Base-by-base conservation (phyloP, 169 alveolate species). In the Cryptosporidium bovis region DNA sequence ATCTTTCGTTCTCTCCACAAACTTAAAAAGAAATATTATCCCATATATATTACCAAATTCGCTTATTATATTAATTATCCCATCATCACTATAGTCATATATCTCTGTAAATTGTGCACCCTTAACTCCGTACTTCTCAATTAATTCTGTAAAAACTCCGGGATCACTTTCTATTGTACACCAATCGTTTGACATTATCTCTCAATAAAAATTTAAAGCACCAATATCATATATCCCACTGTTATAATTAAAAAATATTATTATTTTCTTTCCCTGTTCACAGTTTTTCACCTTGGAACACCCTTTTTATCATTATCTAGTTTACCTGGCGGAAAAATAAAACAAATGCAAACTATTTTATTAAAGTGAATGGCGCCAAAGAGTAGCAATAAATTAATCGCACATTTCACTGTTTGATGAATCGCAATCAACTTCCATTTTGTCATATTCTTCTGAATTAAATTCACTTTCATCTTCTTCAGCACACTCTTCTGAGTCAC, bases 131-230 rank as follows among this genome's bases (percentile, higher is more conserved):
- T 95, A 87, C 71, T 91, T 69, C 82, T 93, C 94, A 53, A 94
- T 94, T 2, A 97, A 85, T 83, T 93, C 98, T 29, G 97, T 93
- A 66, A 97, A 97, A 24, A 97, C 99, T 12, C 97, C 99, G n/a
- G 98, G 98, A 89, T 96, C 98, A 24, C 96, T 92, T 77, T 96
- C 98, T 40, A 96, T 96, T 67, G 95, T 85, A 82, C 98, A 95
- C 98, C 98, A 96, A 68, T 95, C 96, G 18, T 60, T 66, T 34
- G 87, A 77, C 87, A 77, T 77, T 7, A 15, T 34, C 64, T 58
- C 31, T 62, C n/a, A 66, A 33, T 8, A 16, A 24, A 33, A 69
- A 69, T 31, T n/a, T 51, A 20, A 48, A n/a, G 27, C 31, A 53
- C 40, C 12, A n/a, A 13, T 46, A 66, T 20, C 31, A 53, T 13